phyloP scores from a whole-genome alignment of 371 early-diverging fungal species.

The Mortierella sp. region DNA sequence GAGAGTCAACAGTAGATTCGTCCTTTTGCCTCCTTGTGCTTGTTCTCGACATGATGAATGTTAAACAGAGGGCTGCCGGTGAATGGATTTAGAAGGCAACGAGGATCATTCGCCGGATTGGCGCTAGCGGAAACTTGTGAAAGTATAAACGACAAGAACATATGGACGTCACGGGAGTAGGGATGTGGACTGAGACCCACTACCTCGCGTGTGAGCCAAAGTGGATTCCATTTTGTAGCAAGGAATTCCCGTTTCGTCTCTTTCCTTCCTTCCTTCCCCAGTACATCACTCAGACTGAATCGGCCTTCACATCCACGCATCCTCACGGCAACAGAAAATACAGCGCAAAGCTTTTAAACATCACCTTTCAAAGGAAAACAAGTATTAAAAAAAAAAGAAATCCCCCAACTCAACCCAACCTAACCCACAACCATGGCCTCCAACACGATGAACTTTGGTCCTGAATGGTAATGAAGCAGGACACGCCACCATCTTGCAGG shows the following conservation, averaged over 20 bases:
- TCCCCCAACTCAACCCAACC: neutral
- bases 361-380: neutral
- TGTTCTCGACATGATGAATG: conserved; percentile 19
- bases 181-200: no score
- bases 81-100: no score
- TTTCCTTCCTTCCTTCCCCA: conserved; percentile 1
- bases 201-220: no score
- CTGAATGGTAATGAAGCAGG: conserved; percentile 79
- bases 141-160: no score
- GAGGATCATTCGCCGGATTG: no score
- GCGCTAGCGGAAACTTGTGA: no score
- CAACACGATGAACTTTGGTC: conserved; percentile 86
- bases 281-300: no score
- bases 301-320: no score
- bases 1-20: neutral
- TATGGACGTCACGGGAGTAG: no score
- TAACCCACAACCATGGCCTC: conserved; percentile 35
- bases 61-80: neutral
- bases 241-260: no score
- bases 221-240: no score
- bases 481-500: no score
- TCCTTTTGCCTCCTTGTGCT: conserved; percentile 18
- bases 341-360: neutral
- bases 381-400: conserved; percentile 8
- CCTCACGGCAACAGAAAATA: conserved; percentile 1